These are phyloP conservation scores for Raddia guianensis DNA, from an alignment of 176 grass and related monocot genomes.

Conservation along the genomic window DNA sequence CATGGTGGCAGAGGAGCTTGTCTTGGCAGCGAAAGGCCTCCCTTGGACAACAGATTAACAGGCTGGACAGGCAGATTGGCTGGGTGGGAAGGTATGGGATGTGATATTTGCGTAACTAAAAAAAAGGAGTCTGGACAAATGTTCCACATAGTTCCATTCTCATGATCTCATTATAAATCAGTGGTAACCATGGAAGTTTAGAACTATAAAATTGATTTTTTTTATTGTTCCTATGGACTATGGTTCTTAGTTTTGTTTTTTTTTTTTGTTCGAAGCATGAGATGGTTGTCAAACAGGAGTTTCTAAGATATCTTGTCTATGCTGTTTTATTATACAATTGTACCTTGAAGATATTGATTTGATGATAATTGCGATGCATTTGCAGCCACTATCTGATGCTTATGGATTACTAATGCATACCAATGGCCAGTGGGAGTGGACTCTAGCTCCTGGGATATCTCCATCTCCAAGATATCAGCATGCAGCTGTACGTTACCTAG, in stretches of 20 bases:
- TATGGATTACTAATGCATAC: constrained; percentile 99
- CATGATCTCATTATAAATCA: not conserved
- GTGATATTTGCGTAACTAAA: not conserved
- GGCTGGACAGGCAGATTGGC: not conserved
- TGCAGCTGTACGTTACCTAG: constrained; percentile 79
- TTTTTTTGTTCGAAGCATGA: constrained; percentile 29
- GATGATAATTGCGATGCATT: constrained; percentile 38
- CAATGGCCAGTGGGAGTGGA: constrained; percentile 98
- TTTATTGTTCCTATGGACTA: not conserved
- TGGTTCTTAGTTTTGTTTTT: constrained; percentile 23
- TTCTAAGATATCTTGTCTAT: constrained; percentile 33
- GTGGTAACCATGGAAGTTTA: not conserved
- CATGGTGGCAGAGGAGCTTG: not conserved
- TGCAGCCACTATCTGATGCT: constrained; percentile 90
- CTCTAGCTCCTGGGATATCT: constrained; percentile 92
- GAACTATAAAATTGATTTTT: not conserved
- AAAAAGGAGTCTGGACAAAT: not conserved
- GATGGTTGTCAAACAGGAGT: not conserved
- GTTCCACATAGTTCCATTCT: not conserved
- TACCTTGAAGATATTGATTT: constrained; percentile 18
- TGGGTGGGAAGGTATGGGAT: not conserved
- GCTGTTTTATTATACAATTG: not conserved
- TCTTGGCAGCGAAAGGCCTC: not conserved
- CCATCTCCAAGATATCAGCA: constrained; percentile 99
- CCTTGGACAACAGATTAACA: not conserved